Percentiles rank a stretch among this genome's conserved stretches.
phyloP scores from a whole-genome alignment of 129 eudicot species.

The Smallanthus sonchifolius region DNA sequence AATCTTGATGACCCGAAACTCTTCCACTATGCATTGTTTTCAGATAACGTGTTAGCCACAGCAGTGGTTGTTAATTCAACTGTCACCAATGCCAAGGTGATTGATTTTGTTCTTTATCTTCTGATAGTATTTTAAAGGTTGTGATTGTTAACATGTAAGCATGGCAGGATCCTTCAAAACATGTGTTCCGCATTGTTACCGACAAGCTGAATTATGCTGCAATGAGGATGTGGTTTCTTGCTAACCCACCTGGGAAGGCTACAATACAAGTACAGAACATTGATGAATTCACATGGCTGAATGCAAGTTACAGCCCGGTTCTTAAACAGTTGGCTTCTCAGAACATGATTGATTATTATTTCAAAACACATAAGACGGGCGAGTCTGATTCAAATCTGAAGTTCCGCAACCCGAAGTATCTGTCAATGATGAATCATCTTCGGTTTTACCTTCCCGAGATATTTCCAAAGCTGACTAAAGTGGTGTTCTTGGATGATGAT shows the following conservation, averaged over 20 bases:
- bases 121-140: background rate
- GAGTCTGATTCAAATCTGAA: slow-evolving; percentile 82
- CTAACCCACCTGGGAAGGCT: slow-evolving; percentile 75
- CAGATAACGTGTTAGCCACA: slow-evolving; percentile 86
- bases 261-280: slow-evolving; percentile 81
- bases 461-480: slow-evolving; percentile 81
- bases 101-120: background rate
- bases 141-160: background rate
- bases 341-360: slow-evolving; percentile 89
- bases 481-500: slow-evolving; percentile 96
- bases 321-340: slow-evolving; percentile 72
- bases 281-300: slow-evolving; percentile 93
- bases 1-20: slow-evolving; percentile 66
- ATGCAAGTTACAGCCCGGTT: slow-evolving; percentile 96
- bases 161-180: slow-evolving; percentile 70
- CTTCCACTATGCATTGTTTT: slow-evolving; percentile 85
- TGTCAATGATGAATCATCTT: slow-evolving; percentile 90
- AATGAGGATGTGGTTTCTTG: slow-evolving; percentile 97
- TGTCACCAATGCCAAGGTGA: slow-evolving; percentile 72
- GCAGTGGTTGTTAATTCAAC: slow-evolving; percentile 96
- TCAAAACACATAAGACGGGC: slow-evolving; percentile 55
- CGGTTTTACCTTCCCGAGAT: slow-evolving; percentile 93
- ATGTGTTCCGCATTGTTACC: slow-evolving; percentile 89
- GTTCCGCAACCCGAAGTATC: slow-evolving; percentile 87
- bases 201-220: slow-evolving; percentile 94